Evolutionary conservation across 208 protist species (phyloP).

Genomic region (Acanthamoeba triangularis): DNA sequence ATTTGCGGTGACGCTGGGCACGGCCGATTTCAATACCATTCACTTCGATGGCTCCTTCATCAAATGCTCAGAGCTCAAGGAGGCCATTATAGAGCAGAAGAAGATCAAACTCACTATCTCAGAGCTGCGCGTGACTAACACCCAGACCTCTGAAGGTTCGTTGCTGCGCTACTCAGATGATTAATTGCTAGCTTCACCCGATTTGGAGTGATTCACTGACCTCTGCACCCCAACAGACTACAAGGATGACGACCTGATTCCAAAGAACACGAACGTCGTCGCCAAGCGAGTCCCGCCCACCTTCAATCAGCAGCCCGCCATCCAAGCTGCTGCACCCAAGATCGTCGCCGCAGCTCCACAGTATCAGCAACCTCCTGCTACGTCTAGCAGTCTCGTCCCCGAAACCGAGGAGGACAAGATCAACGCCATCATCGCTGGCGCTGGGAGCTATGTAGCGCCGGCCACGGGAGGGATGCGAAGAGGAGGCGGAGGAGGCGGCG

Average conservation of each 20-base stretch:
- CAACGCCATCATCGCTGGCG: not conserved
- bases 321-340: not conserved
- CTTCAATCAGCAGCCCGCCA: not conserved
- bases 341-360: not conserved
- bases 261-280: conserved; percentile 88
- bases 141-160: conserved; percentile 78
- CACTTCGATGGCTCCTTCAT: conserved; percentile 86
- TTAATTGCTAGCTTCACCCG: not conserved
- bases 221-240: not conserved
- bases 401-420: not conserved
- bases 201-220: not conserved
- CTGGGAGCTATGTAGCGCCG: not conserved
- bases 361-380: not conserved
- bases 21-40: conserved; percentile 80
- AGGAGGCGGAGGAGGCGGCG: not conserved
- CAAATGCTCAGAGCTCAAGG: conserved; percentile 84
- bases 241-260: conserved; percentile 78
- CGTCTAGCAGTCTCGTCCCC: not conserved
- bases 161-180: not conserved
- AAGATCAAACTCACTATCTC: conserved; percentile 86
- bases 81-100: conserved; percentile 82
- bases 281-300: conserved; percentile 83
- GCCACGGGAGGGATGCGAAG: not conserved
- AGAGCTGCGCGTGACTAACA: conserved; percentile 84
- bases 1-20: conserved; percentile 78